A percentile compares a stretch with the other conserved stretches of the same genome.
These are phyloP conservation scores for Teunomyces gatunensis DNA, from an alignment of 805 yeast genomes.

Conservation along the genomic window DNA sequence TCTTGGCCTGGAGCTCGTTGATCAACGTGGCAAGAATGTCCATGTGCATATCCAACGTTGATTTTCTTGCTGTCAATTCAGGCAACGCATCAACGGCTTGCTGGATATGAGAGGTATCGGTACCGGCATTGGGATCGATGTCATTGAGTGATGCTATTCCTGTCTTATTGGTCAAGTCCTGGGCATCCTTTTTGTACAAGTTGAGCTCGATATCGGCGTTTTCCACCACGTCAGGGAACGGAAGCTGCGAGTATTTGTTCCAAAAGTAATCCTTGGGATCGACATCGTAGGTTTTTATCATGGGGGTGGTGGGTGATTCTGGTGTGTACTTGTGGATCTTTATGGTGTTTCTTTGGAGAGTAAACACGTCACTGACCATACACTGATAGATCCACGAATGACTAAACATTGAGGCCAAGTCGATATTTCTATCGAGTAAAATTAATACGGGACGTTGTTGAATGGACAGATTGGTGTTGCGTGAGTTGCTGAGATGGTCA, in stretches of 20 bases:
- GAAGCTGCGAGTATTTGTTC: constrained; percentile 77
- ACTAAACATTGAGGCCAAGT: constrained; percentile 88
- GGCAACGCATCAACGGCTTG: constrained; percentile 92
- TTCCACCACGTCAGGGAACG: constrained; percentile 99
- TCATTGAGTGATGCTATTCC: constrained; percentile 73
- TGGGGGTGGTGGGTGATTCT: constrained; percentile 28
- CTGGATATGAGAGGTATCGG: constrained; percentile 66
- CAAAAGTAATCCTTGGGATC: constrained; percentile 95
- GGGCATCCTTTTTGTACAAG: constrained; percentile 82
- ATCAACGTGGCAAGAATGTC: constrained; percentile 83
- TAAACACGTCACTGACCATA: constrained; percentile 89
- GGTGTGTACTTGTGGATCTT: constrained; percentile 45
- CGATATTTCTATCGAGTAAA: constrained; percentile 83
- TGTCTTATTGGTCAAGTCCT: constrained; percentile 75
- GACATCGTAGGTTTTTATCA: constrained; percentile 70
- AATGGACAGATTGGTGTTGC: constrained; percentile 21
- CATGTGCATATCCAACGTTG: constrained; percentile 94
- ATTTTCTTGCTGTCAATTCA: constrained; percentile 83
- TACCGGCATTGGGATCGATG: constrained; percentile 55
- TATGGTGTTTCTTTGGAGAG: constrained; percentile 78
- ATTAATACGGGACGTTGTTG: constrained; percentile 73
- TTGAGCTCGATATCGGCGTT: constrained; percentile 84
- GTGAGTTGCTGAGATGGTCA: constrained; percentile 78
- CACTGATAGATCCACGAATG: constrained; percentile 99
- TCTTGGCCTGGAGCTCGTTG: constrained; percentile 80